Conservation (phyloP, 495 filamentous ascomycete species). For the Staphylotrichum tortipilum region DNA sequence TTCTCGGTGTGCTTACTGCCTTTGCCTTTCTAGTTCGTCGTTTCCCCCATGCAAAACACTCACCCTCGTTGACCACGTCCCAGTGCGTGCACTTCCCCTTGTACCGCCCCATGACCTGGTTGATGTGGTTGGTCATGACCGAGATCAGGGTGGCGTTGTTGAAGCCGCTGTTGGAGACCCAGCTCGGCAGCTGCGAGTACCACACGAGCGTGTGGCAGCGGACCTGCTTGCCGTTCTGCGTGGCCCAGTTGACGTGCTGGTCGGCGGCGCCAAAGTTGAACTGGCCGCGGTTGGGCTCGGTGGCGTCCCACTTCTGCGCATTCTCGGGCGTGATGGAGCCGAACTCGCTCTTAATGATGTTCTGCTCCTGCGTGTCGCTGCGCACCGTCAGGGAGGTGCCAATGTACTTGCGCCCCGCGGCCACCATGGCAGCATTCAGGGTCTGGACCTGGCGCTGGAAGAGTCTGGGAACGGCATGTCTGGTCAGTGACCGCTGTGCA, state of each 20-base stretch:
- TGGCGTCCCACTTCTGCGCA: slow-evolving; percentile 46
- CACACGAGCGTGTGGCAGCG: slow-evolving; percentile 54
- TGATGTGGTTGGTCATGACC: slow-evolving; percentile 47
- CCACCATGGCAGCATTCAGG: slow-evolving; percentile 2
- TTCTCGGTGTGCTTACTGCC: too few relatives aligned
- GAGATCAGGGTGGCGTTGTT: slow-evolving; percentile 42
- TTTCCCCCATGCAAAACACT: background rate
- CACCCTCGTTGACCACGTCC: slow-evolving; percentile 60
- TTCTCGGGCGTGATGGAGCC: slow-evolving; percentile 47
- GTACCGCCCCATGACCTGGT: slow-evolving; percentile 43
- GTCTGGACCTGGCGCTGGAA: slow-evolving; percentile 1
- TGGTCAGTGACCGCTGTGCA: too few relatives aligned
- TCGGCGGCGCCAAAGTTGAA: slow-evolving; percentile 49
- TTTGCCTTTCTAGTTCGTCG: too few relatives aligned
- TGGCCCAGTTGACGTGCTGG: slow-evolving; percentile 32
- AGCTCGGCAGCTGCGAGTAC: slow-evolving; percentile 50
- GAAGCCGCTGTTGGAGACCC: slow-evolving; percentile 46
- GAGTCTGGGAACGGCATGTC: too few relatives aligned
- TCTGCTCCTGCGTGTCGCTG: slow-evolving; percentile 26
- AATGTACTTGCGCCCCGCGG: slow-evolving; percentile 38
- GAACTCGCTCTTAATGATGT: slow-evolving; percentile 39
- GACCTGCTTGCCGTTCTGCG: slow-evolving; percentile 44
- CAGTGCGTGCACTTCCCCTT: slow-evolving; percentile 43
- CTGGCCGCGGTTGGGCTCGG: slow-evolving; percentile 36
- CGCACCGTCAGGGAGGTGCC: slow-evolving; percentile 41